Evolutionary conservation across 208 protist genomes (phyloP), one percentile per base, ranked within the genome.

Genomic region (Leptomonas seymouri): DNA sequence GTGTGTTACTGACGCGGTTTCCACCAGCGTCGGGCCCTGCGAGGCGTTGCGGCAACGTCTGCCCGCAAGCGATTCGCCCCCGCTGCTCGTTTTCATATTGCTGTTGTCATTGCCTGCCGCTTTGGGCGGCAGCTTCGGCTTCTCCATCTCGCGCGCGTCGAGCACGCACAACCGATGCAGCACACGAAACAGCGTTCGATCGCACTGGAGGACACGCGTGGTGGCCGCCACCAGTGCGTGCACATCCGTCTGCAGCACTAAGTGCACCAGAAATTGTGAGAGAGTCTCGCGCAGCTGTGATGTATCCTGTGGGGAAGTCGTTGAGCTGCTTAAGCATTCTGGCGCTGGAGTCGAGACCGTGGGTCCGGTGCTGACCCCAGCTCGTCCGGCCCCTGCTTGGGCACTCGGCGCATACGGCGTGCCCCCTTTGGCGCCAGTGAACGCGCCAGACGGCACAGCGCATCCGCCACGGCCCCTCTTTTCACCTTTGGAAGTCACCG

Each of bases 231-330:
- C 65, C 25, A 77, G 41, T 0, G 63, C 63, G 23, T 71, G 64
- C 46, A 77, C 30, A 64, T 77, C 71, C 3, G 58, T 77, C 49
- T 77, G 71, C 14, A 77, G 71, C 5, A 77, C 57, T 21, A 77
- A 71, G 36, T 71, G 71, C 28, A 77, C 57, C 11, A 77, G 30
- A 5, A 71, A 58, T 23, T 77, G 71, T 15, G 63, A 71, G 25
- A 71, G 34, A 34, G 55, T 4, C 58, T 77, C 71, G 4, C 64
- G 71, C n/a, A 71, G 58, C 58, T 77, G 71, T 49, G 71, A 15
- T 0, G 28, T 54, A 23, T 71, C 64, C n/a, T 66, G 41, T 20
- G 36, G 25, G 16, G 34, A 39, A 39, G 27, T n/a, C 23, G 49
- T 42, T 28, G 44, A 21, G 42, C 15, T 25, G 41, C 44, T 30